A percentile compares a stretch with the other conserved stretches of the same genome.
Conservation (phyloP, 2,329 filamentous ascomycete genomes). For the Hirsutella rhossiliensis region DNA sequence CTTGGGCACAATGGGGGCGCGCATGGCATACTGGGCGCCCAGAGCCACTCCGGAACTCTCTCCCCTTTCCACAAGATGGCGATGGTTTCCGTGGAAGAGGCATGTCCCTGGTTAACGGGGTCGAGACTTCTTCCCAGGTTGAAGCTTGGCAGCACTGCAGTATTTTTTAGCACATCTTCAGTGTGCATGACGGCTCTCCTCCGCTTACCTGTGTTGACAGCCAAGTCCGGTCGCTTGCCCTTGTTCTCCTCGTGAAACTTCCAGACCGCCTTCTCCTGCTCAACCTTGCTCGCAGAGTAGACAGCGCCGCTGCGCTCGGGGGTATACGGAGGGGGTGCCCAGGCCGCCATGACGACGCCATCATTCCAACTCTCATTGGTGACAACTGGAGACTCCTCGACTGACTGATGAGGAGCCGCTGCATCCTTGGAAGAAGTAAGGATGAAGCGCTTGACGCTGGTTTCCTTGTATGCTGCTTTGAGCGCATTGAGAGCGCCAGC, state of each 20-base stretch:
- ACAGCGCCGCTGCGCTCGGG: conserved; percentile 13
- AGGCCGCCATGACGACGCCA: conserved; percentile 17
- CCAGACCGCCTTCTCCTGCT: conserved; percentile 25
- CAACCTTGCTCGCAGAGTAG: conserved; percentile 26
- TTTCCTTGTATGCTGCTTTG: conserved; percentile 19
- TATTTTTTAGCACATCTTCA: background rate
- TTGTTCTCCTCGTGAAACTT: conserved; percentile 14
- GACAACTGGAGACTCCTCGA: conserved; percentile 10
- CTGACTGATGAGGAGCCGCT: conserved; percentile 8
- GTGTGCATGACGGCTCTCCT: background rate
- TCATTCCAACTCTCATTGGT: conserved; percentile 12
- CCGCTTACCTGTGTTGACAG: conserved; percentile 8
- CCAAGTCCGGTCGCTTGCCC: conserved; percentile 13
- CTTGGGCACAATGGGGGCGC: background rate
- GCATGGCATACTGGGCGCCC: background rate
- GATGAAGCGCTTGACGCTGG: conserved; percentile 26
- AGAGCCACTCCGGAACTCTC: background rate
- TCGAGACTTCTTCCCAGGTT: conserved; percentile 14
- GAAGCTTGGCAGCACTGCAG: conserved; percentile 15
- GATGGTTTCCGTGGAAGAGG: background rate
- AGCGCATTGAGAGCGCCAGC: conserved; percentile 16
- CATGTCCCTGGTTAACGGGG: conserved; percentile 10
- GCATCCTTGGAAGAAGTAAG: conserved; percentile 22
- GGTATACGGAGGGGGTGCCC: conserved; percentile 21
- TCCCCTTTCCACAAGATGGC: background rate